Base-by-base conservation (phyloP, 192 early-diverging fungal genomes). In the Backusella macrospora region DNA sequence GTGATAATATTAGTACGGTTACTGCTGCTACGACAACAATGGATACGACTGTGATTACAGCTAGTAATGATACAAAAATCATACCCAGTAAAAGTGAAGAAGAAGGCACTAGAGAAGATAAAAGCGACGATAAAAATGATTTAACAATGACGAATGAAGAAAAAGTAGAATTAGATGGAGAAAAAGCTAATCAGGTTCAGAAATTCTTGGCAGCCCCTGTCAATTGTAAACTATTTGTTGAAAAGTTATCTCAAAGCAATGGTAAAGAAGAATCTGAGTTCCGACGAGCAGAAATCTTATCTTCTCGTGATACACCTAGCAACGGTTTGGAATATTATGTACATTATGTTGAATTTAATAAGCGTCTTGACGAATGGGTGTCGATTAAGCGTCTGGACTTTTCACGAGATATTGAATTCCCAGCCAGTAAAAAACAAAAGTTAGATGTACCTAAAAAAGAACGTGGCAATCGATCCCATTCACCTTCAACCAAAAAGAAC, bases 351-450 rank as follows among this genome's bases (percentile, higher is more conserved):
- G 92, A 94, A 67, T 98, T 94, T 84, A 99, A 99, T 88, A 99
- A 99, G 80, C 94, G 98, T 18, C 84, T 99, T 64, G 98, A 99
- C 84, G 96, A 98, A 79, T 98, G 96, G 98, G 93, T 99, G 1
- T 37, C 80, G 0, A 80, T 88, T 3, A 80, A 87, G 6, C 85
- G 92, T 15, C 83, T 92, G 26, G 87, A 93, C 38, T 79, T 95
- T 49, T 76, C 86, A 43, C 86, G 87, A 44, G 90, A 87, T 1
- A 89, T 95, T 37, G 88, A 90, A 62, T 92, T 87, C 65, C 94
- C 91, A 0, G n/a, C 21, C 45, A n/a, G 15, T 49, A 49, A 92
- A 91, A 65, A 89, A 23, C 15, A 39, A 65, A 40, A 2, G 15
- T 14, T 64, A 5, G 62, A 38, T 6, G 62, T 64, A n/a, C 26